Evolutionary conservation across 1,284 basidiomycete genomes (phyloP), one percentile per base, ranked within the genome.

Genomic region (Ceratobasidium sp.): DNA sequence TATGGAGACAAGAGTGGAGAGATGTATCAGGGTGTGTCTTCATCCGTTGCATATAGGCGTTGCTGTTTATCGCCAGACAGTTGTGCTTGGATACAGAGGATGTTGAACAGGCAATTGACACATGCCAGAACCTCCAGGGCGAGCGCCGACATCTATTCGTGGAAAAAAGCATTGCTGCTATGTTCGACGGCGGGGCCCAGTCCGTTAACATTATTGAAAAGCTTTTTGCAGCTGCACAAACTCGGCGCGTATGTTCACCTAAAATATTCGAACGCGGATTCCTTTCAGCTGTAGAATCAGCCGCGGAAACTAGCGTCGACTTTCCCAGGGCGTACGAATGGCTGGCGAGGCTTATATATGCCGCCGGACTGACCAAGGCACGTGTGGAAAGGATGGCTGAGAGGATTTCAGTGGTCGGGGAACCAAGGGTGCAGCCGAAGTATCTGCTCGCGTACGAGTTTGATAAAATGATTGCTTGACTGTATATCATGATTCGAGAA

Each of bases 291-390:
- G 89, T 91, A 71, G 91, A 93, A 81, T 83, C 90, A 76, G 85
- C 98, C 78, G 94, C 95, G 79, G 95, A 98, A 80, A 88, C 94
- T 73, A 88, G 90, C 22, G 91, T 96, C 79, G 95, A 98, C 81
- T 92, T 92, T 74, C 96, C 96, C 1, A 91, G 92, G 80, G 95
- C 94, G 0, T 91, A 92, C 83, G 83, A 87, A 76, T 87, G 91
- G 65, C 90, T 95, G 81, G 93, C 90, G 13, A 85, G 86, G 73
- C 88, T 95, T 83, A 82, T 95, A 75, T 89, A 88, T 80, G 89
- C 88, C 56, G 85, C 91, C 27, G 86, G 85, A 27, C 82, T 93
- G 9, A 74, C 76, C 27, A 72, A 82, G 49, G 84, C 84, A 76
- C 83, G 82, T 77, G 87, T 92, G 78, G 87, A 89, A 76, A 87